A percentile compares a stretch with the other conserved stretches of the same genome.
These are phyloP conservation scores for Podospora tetraspora DNA, from an alignment of 495 filamentous ascomycete genomes.

Conservation along the genomic window DNA sequence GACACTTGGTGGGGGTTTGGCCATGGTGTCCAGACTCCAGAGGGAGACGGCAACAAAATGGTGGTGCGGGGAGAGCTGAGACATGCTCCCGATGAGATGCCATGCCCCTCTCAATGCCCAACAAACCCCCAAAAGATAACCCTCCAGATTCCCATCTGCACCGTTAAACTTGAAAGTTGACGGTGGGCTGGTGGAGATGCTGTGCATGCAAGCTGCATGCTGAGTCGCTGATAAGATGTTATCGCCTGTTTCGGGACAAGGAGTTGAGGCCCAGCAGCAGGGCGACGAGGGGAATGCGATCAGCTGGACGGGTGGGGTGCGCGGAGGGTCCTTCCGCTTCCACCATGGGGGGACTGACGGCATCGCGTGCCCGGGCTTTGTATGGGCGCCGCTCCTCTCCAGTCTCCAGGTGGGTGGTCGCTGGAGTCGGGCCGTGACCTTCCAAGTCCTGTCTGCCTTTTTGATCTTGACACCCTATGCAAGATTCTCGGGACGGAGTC, in stretches of 20 bases:
- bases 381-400: not conserved
- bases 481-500: not conserved
- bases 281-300: not conserved
- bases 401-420: not conserved
- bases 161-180: not conserved
- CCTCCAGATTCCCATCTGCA: not conserved
- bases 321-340: slow-evolving; percentile 10
- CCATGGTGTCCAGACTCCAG: not conserved
- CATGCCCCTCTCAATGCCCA: not conserved
- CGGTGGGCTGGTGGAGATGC: not conserved
- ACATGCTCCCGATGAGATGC: not conserved
- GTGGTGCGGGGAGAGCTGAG: not conserved
- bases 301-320: slow-evolving; percentile 4
- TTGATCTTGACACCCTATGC: not conserved
- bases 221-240: not conserved
- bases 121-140: not conserved
- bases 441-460: not conserved
- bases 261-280: not conserved
- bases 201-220: not conserved
- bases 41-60: not conserved
- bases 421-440: not conserved
- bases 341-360: slow-evolving; percentile 12
- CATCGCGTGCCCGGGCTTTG: slow-evolving; percentile 17
- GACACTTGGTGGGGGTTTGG: not conserved
- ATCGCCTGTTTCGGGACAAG: not conserved